Percentiles rank a stretch among this genome's conserved stretches.
Evolutionary conservation across 2,329 filamentous ascomycete genomes (phyloP).

Genomic region (Blastomyces emzantsi): DNA sequence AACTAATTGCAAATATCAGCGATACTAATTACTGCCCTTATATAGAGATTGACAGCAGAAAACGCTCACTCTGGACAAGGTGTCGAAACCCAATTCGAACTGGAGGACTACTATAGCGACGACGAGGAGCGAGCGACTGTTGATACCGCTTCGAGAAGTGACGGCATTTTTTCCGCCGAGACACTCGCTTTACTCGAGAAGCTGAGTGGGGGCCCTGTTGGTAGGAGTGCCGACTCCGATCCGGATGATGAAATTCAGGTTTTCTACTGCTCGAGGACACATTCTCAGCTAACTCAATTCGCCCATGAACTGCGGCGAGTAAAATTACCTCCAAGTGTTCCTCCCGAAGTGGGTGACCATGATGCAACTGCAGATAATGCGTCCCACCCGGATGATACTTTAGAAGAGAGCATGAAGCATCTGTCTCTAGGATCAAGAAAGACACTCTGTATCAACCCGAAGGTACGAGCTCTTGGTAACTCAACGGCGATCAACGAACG

Average conservation of each 20-base stretch:
- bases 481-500: constrained; percentile 84
- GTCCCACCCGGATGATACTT: constrained; percentile 16
- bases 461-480: constrained; percentile 60
- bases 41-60: constrained; percentile 24
- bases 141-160: constrained; percentile 24
- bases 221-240: constrained; percentile 38
- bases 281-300: constrained; percentile 86
- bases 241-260: constrained; percentile 63
- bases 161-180: constrained; percentile 57
- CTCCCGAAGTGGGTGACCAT: constrained; percentile 30
- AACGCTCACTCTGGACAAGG: constrained; percentile 19
- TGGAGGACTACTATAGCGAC: constrained; percentile 67
- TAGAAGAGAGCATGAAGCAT: constrained; percentile 62
- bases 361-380: constrained; percentile 16
- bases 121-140: constrained; percentile 35
- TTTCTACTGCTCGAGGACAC: constrained; percentile 85
- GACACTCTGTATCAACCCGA: constrained; percentile 79
- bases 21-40: constrained; percentile 2
- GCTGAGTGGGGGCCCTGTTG: constrained; percentile 41
- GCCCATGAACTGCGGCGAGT: constrained; percentile 72
- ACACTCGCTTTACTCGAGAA: constrained; percentile 65
- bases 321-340: constrained; percentile 63
- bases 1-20: background rate
- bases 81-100: constrained; percentile 61
- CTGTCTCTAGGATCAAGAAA: constrained; percentile 78